These are phyloP conservation scores for Coelastrella sp. DNA, from an alignment of 139 green algal species.

Conservation along the genomic window DNA sequence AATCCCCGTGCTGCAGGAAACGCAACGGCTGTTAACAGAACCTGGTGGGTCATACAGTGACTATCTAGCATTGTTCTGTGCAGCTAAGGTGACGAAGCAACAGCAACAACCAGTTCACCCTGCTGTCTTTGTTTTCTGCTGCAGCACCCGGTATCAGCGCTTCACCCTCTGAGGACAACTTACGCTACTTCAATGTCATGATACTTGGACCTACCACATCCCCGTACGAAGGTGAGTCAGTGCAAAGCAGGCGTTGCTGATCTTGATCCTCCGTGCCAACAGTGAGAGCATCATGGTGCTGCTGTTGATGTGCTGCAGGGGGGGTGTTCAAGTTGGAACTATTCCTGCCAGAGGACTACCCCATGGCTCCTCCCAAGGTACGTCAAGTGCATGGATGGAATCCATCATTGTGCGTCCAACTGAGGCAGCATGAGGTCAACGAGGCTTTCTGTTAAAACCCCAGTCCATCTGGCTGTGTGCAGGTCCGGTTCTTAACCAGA, in stretches of 20 bases:
- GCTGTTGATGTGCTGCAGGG: slow-evolving; percentile 60
- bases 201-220: slow-evolving; percentile 92
- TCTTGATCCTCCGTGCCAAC: too few relatives aligned
- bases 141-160: slow-evolving; percentile 96
- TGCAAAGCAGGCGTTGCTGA: not conserved
- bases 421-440: too few relatives aligned
- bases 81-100: too few relatives aligned
- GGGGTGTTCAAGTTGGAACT: slow-evolving; percentile 98
- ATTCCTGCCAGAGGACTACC: slow-evolving; percentile 99
- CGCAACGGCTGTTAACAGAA: slow-evolving; percentile 96
- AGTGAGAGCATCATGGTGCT: too few relatives aligned
- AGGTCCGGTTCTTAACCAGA: slow-evolving; percentile 97
- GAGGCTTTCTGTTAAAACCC: too few relatives aligned
- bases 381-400: not conserved
- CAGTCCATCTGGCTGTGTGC: slow-evolving; percentile 5
- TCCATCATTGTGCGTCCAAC: too few relatives aligned
- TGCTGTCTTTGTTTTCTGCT: too few relatives aligned
- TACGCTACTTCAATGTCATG: slow-evolving; percentile 99
- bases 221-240: slow-evolving; percentile 92
- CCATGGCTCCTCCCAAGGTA: slow-evolving; percentile 98
- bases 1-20: slow-evolving; percentile 79
- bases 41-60: slow-evolving; percentile 72
- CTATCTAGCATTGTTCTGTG: too few relatives aligned
- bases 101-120: too few relatives aligned
- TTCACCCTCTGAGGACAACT: slow-evolving; percentile 95